Conservation (phyloP, 352 stramenopile genomes). For the Blastocystis sp. region DNA sequence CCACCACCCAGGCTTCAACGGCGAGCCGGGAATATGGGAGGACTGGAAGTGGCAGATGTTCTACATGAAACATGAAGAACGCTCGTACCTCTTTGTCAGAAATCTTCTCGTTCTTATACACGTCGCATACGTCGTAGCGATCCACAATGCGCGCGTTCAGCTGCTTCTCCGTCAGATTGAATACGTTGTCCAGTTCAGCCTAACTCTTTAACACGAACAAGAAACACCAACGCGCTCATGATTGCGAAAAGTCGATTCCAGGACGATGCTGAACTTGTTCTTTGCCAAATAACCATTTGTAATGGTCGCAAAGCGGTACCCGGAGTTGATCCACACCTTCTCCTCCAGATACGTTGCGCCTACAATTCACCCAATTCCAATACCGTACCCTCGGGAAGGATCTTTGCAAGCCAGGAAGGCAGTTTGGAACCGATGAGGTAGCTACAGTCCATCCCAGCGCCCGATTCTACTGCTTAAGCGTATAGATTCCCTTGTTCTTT, state of each 20-base stretch:
- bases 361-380: neutral
- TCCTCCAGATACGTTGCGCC: conserved; percentile 18
- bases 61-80: neutral
- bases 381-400: conserved; percentile 5
- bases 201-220: neutral
- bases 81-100: neutral
- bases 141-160: neutral
- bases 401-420: conserved; percentile 34
- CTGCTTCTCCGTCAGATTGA: conserved; percentile 30
- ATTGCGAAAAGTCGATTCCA: conserved; percentile 21
- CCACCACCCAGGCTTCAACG: conserved; percentile 12
- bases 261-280: conserved; percentile 13
- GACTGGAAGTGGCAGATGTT: conserved; percentile 19
- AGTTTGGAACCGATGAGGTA: conserved; percentile 30
- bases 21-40: conserved; percentile 15
- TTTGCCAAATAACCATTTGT: conserved; percentile 19
- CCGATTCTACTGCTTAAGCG: conserved; percentile 17
- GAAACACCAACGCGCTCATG: neutral
- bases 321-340: conserved; percentile 13
- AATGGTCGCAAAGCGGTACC: conserved; percentile 42
- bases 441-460: neutral
- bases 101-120: conserved; percentile 30
- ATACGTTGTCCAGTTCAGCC: conserved; percentile 3
- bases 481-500: conserved; percentile 28
- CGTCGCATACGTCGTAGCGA: conserved; percentile 27